Base-by-base conservation (phyloP, 768 basidiomycete species). In the Trametes maxima region DNA sequence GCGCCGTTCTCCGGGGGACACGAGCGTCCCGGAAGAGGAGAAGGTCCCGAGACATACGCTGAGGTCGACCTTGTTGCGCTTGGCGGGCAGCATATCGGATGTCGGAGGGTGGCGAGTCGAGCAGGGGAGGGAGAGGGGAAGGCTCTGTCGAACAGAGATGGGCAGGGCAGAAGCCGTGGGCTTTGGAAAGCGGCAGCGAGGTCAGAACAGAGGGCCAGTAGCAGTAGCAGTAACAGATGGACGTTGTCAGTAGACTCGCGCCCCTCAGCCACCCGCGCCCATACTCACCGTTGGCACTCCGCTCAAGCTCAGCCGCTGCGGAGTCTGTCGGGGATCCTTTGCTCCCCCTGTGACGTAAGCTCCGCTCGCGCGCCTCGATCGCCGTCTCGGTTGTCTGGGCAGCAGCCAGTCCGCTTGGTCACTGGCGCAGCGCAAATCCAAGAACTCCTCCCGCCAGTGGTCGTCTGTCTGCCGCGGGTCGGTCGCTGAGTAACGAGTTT, bases 1-100 rank as follows among this genome's bases (percentile, higher is more conserved):
- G n/a, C 12, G 37, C 16, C 28, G 28, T 42, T 42, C 40, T 42
- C 40, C 12, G 8, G n/a, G 11, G 35, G 6, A 24, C 39, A n/a
- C n/a, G 8, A 14, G 16, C 45, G 12, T 7, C 12, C 13, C 60
- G 77, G 43, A 55, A 44, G 14, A 51, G 25, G 25, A 10, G 47
- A n/a, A 21, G 1, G 28, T 56, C 28, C 57, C 60, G 65, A 48
- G 46, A 77, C 91, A 72, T 71, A 95, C 95, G 77, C 89, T 93
- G 77, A 96, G 83, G 80, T 97, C 95, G 77, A 96, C 82, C 83
- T 97, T 96, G 78, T 95, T 94, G 75, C 89, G 89, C 77, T 82
- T 84, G 61, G 81, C 80, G 50, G 92, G 90, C 55, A 86, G 83
- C 90, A 94, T 93, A 48, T 39, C 39, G 19, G 46, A 37, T 51